phyloP scores from a whole-genome alignment of 257 asterid genomes.

The Primulina tabacum region DNA sequence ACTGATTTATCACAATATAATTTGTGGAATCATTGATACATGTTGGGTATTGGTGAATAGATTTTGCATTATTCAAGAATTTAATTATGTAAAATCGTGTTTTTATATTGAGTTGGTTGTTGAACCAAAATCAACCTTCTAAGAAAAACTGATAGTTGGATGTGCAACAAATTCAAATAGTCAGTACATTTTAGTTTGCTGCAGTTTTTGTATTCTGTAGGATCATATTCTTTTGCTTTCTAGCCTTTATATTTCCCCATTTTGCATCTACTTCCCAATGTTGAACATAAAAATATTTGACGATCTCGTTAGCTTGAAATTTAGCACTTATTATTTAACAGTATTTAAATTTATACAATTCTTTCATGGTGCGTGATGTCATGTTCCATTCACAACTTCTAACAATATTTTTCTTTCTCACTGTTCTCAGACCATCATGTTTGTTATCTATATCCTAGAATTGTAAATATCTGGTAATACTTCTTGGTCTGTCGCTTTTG shows the following conservation, averaged over 20 bases:
- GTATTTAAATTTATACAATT: too few species aligned
- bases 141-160: neutral
- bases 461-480: too few species aligned
- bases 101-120: too few species aligned
- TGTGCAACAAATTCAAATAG: neutral
- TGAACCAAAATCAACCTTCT: neutral
- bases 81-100: too few species aligned
- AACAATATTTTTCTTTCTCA: too few species aligned
- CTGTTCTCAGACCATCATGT: neutral
- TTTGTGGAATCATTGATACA: slow-evolving; percentile 2
- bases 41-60: neutral
- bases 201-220: neutral
- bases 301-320: neutral
- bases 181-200: neutral
- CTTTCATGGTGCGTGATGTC: too few species aligned
- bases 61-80: too few species aligned
- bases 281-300: neutral
- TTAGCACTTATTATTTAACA: too few species aligned
- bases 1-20: neutral
- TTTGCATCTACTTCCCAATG: neutral
- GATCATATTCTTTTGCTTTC: neutral
- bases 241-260: neutral
- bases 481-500: too few species aligned
- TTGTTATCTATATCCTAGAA: neutral
- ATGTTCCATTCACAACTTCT: neutral